Evolutionary conservation across 1,284 basidiomycete species (phyloP), one percentile per base, ranked within the genome.

Genomic region (Hypsizygus ulmarius): DNA sequence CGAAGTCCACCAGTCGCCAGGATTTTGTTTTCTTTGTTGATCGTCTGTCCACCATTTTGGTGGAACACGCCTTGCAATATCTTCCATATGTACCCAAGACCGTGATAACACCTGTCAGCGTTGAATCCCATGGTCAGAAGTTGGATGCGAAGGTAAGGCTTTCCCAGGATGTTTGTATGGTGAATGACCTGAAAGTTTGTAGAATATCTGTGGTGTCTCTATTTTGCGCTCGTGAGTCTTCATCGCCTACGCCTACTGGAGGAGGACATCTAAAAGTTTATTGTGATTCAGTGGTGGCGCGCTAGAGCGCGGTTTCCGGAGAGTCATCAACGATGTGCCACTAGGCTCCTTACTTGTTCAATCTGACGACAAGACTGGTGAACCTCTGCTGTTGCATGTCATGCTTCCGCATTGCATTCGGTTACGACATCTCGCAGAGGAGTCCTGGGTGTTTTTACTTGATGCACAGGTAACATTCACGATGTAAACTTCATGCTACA

Each of bases 21-120:
- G 93, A 97, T 61, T 98, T 97, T 59, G 82, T 95, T 14, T 93
- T 93, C 71, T 92, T 90, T 59, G 78, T 80, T 6, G 93, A 97
- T 64, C 78, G 95, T 14, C 70, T 98, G 7, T 84, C 93, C 0
- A 93, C 90, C 0, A 70, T 93, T 30, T 72, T 98, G 27, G 82
- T 91, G 3, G 96, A 98, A 66, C 78, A 84, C 59, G 93, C 94
- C 0, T 74, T 96, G 59, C 84, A 87, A 28, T 73, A 85, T 52
- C 74, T 98, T 7, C 93, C 93, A 0, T 90, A 87, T 65, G 65
- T 70, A 19, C 55, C 75, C 1, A 84, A 84, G 57, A 67, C 69
- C 0, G 77, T 97, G 15, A 71, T 65, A 10, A 97, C 94, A 0
- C 93, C 88, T 5, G 71, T 80, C 0, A 83, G 73, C 11, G 73